Evolutionary conservation across 257 asterid genomes (phyloP), one percentile per base, ranked within the genome.

Genomic region (Plantago ovata): DNA sequence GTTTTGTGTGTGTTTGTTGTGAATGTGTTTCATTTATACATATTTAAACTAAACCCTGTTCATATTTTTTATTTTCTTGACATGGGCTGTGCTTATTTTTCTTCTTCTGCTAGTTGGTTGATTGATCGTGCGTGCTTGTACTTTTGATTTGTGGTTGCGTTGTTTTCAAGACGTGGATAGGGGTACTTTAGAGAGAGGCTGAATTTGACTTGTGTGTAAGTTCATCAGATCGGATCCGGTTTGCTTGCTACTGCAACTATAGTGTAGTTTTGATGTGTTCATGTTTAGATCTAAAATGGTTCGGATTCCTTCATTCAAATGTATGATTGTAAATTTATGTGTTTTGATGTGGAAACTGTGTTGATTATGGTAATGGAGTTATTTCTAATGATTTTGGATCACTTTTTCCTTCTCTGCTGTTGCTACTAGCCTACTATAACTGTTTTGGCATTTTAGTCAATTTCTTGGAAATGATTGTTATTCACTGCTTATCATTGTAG

Each of bases 221-320:
- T 81, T 68, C 51, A 48, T 69, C 84, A 84, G 96, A 88, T 83
- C 88, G n/a, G 21, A 44, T 23, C 49, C 36, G 40, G 39, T 39
- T 53, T 56, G 63, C 75, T 36, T 47, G 55, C 39, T 28, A 24
- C 12, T 13, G 64, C 66, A 67, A 61, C 42, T 70, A 13, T 38
- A 28, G 39, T 6, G 56, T 53, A 54, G 33, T 63, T 20, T 18
- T 58, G 58, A 19, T 24, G 15, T 46, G 33, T 53, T 51, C 20
- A 52, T 66, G 16, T 68, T 53, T 69, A 72, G 94, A 89, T 89
- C 86, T 79, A 38, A 42, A 57, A 22, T 64, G 65, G 65, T 62
- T 20, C 21, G 28, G 54, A 56, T 62, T 55, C 63, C 20, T 46
- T 28, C 44, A n/a, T 23, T 48, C 41, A 55, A 60, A 38, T 69